A percentile compares a stretch with the other conserved stretches of the same genome.
These are phyloP conservation scores for Boletus barrowsii DNA, from an alignment of 768 basidiomycete genomes.

Conservation along the genomic window DNA sequence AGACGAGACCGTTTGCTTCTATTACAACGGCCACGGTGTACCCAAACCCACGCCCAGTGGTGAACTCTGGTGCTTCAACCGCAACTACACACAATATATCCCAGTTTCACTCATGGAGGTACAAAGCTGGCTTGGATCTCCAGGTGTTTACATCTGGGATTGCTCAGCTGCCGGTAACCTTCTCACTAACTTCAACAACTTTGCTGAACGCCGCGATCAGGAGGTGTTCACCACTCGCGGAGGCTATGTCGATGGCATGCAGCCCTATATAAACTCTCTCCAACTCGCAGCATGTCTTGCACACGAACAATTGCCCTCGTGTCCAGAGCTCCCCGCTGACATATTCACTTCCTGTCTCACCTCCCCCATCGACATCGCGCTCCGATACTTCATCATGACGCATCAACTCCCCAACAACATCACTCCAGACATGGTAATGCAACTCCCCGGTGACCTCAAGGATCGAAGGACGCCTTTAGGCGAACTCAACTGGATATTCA, in stretches of 20 bases:
- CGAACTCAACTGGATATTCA: conserved; percentile 99
- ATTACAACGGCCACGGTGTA: conserved; percentile 98
- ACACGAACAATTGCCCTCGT: conserved; percentile 88
- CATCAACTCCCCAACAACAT: conserved; percentile 80
- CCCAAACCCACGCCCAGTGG: conserved; percentile 94
- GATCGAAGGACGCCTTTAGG: conserved; percentile 95
- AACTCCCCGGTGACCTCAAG: conserved; percentile 94
- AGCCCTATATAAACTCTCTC: conserved; percentile 81
- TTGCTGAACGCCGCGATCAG: conserved; percentile 71
- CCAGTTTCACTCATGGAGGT: conserved; percentile 93
- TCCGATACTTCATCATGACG: conserved; percentile 90
- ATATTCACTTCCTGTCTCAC: conserved; percentile 97
- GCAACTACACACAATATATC: conserved; percentile 96
- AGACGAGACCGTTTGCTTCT: conserved; percentile 91
- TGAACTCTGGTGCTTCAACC: conserved; percentile 98
- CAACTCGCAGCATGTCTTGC: conserved; percentile 94
- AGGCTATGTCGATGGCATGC: conserved; percentile 55
- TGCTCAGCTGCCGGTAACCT: conserved; percentile 97
- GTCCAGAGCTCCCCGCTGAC: conserved; percentile 95
- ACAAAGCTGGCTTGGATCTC: conserved; percentile 90
- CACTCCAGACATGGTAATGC: conserved; percentile 87
- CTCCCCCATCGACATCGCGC: conserved; percentile 95
- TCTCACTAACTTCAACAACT: conserved; percentile 81
- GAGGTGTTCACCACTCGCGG: conserved; percentile 58
- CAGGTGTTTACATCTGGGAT: conserved; percentile 98